Conservation (phyloP, 2,329 filamentous ascomycete genomes). For the Fusarium circinatum region DNA sequence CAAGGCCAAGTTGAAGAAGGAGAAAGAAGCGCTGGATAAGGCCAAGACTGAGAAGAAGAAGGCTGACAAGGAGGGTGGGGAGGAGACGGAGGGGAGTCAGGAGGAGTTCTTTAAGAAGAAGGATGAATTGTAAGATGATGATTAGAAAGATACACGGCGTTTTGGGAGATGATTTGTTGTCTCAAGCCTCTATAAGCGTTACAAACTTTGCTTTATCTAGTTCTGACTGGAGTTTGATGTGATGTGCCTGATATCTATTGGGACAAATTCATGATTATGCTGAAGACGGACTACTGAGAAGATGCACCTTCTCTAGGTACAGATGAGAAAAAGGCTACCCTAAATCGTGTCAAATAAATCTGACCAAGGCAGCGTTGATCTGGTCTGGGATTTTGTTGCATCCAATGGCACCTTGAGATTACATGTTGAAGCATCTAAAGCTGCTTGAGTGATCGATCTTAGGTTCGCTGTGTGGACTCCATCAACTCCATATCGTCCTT, state of each 20-base stretch:
- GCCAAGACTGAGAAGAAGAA: slow-evolving; percentile 48
- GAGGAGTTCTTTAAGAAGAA: slow-evolving; percentile 32
- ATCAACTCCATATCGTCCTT: neutral
- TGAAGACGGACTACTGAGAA: neutral
- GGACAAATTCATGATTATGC: too few relatives aligned
- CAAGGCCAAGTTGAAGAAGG: slow-evolving; percentile 34
- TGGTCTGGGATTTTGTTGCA: neutral
- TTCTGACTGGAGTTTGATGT: neutral
- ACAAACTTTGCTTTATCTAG: neutral
- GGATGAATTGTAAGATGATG: slow-evolving; percentile 48
- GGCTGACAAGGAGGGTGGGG: slow-evolving; percentile 23
- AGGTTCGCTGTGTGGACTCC: neutral
- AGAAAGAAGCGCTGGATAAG: slow-evolving; percentile 3
- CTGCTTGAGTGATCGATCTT: too few relatives aligned
- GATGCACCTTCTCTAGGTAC: too few relatives aligned
- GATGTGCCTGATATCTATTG: too few relatives aligned
- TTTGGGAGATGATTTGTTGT: slow-evolving; percentile 2
- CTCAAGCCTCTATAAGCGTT: slow-evolving; percentile 3
- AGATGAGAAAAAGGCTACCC: neutral
- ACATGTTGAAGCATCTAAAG: neutral
- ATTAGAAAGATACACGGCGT: slow-evolving; percentile 47
- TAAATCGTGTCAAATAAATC: neutral
- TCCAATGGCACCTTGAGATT: too few relatives aligned
- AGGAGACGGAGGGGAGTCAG: slow-evolving; percentile 23
- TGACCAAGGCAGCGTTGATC: neutral